A percentile compares a stretch with the other conserved stretches of the same genome.
These are phyloP conservation scores for Gamarada debralockiae DNA, from an alignment of 495 filamentous ascomycete genomes.

Conservation along the genomic window DNA sequence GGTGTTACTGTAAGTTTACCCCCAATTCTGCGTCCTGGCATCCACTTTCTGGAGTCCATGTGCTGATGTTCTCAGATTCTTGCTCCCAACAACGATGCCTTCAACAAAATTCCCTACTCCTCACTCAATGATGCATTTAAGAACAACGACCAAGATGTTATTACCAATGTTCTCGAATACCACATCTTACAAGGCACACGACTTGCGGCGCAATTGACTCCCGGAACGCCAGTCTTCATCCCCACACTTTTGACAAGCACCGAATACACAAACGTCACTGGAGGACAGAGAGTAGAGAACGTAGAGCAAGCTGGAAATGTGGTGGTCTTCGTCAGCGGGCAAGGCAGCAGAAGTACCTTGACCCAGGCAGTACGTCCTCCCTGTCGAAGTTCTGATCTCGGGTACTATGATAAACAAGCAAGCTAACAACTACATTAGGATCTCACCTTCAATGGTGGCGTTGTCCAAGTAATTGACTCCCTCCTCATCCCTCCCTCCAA, in stretches of 20 bases:
- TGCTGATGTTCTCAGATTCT: slow-evolving; percentile 37
- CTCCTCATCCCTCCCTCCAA: slow-evolving; percentile 53
- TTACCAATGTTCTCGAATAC: slow-evolving; percentile 54
- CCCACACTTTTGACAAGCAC: slow-evolving; percentile 51
- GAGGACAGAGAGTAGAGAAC: slow-evolving; percentile 36
- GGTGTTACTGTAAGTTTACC: slow-evolving; percentile 31
- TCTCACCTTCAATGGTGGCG: slow-evolving; percentile 57
- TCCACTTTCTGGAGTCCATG: background rate
- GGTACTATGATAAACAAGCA: background rate
- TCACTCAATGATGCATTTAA: slow-evolving; percentile 22
- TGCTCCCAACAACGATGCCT: slow-evolving; percentile 59
- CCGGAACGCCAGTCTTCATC: slow-evolving; percentile 43
- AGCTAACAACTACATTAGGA: slow-evolving; percentile 29
- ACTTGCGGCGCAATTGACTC: slow-evolving; percentile 37
- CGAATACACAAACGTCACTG: slow-evolving; percentile 36
- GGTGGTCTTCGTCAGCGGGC: slow-evolving; percentile 35
- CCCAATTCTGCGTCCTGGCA: background rate
- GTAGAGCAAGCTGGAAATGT: slow-evolving; percentile 29
- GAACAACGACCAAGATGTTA: slow-evolving; percentile 30
- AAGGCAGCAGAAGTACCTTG: slow-evolving; percentile 30
- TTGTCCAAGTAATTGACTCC: slow-evolving; percentile 62
- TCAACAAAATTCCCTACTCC: slow-evolving; percentile 36
- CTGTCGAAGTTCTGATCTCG: too few species aligned
- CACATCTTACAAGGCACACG: slow-evolving; percentile 58
- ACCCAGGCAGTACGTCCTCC: slow-evolving; percentile 9